Conservation (phyloP, 1,139 yeast species). For the Tardiomyces digboiensis region DNA sequence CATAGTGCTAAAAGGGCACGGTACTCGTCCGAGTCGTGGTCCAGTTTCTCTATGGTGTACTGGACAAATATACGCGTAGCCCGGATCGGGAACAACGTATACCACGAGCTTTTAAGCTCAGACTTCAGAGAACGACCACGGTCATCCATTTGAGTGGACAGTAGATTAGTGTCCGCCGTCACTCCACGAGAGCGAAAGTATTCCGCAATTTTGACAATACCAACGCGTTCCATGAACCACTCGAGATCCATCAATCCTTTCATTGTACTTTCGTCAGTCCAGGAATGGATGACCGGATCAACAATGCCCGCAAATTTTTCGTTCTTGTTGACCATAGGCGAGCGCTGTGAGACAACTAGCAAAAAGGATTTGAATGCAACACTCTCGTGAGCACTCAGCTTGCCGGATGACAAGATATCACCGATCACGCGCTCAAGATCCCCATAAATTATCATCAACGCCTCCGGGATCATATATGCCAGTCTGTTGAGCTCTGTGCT, state of each 20-base stretch:
- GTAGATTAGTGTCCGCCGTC: constrained; percentile 61
- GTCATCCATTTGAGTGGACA: constrained; percentile 85
- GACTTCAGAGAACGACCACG: constrained; percentile 68
- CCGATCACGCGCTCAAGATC: constrained; percentile 80
- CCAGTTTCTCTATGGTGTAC: constrained; percentile 85
- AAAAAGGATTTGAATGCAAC: constrained; percentile 91
- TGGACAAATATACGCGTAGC: constrained; percentile 94
- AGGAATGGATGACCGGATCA: constrained; percentile 84
- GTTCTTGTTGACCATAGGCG: constrained; percentile 58
- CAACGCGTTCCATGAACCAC: constrained; percentile 97
- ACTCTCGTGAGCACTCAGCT: constrained; percentile 81
- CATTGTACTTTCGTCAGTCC: constrained; percentile 90
- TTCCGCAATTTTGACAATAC: constrained; percentile 87
- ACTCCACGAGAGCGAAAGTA: constrained; percentile 82
- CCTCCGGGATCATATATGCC: constrained; percentile 91
- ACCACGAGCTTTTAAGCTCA: constrained; percentile 84
- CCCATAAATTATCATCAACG: constrained; percentile 66
- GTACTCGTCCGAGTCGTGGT: constrained; percentile 69
- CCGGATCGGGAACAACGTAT: constrained; percentile 86
- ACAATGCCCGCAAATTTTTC: constrained; percentile 79
- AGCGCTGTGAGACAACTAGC: constrained; percentile 83
- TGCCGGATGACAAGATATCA: constrained; percentile 54
- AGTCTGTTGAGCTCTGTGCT: constrained; percentile 92
- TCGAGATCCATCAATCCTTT: constrained; percentile 83
- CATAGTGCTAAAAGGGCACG: constrained; percentile 64